phyloP scores from a whole-genome alignment of 345 rosid genomes.

The Euphorbia peplus region DNA sequence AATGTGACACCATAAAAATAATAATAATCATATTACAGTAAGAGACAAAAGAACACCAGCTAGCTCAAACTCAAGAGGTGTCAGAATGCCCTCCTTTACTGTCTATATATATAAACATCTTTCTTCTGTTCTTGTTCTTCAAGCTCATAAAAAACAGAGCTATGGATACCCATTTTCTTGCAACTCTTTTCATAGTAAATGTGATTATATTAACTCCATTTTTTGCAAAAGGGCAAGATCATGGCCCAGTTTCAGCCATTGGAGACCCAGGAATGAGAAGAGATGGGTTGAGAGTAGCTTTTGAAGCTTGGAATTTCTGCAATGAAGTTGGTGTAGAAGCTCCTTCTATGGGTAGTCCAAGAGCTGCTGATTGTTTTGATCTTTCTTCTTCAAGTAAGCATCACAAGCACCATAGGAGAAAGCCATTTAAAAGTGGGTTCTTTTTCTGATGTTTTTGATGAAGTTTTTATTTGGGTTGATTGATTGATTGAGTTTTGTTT shows the following conservation, averaged over 20 bases:
- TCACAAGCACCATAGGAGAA: conserved; percentile 9
- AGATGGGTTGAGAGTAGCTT: conserved; percentile 35
- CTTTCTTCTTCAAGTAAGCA: conserved; percentile 29
- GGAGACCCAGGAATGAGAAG: conserved; percentile 33
- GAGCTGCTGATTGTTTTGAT: conserved; percentile 39
- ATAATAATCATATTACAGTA: background rate
- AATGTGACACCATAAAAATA: background rate
- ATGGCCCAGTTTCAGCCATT: conserved; percentile 38
- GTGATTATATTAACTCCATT: conserved; percentile 25
- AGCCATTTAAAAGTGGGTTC: conserved; percentile 6
- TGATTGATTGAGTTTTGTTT: no score
- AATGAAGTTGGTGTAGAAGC: conserved; percentile 32
- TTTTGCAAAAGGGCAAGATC: conserved; percentile 4
- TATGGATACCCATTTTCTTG: conserved; percentile 21
- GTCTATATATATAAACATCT: background rate
- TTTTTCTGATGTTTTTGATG: no score
- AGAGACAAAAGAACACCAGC: background rate
- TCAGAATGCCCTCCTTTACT: background rate
- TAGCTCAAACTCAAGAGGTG: background rate
- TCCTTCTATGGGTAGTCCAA: conserved; percentile 29
- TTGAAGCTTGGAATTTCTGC: conserved; percentile 39
- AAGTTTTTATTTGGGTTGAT: no score
- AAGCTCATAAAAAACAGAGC: conserved; percentile 13
- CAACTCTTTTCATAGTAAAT: conserved; percentile 22
- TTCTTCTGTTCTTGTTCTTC: conserved; percentile 4